A percentile compares a stretch with the other conserved stretches of the same genome.
Conservation (phyloP, 2,329 filamentous ascomycete species). For the Aspergillus proliferans region DNA sequence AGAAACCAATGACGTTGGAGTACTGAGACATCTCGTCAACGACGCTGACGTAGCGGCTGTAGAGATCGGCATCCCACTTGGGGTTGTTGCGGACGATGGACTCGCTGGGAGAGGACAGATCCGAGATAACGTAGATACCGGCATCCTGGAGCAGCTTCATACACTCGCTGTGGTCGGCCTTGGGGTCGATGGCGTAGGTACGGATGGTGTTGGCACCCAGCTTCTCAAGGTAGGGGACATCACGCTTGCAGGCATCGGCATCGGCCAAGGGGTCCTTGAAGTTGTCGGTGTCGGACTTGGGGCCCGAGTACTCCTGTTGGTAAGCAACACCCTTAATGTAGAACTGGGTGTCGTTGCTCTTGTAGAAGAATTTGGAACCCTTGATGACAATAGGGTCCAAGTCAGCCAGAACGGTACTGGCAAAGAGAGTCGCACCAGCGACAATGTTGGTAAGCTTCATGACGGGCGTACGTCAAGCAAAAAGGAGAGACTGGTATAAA, state of each 20-base stretch:
- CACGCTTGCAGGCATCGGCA: slow-evolving; percentile 63
- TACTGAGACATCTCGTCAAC: slow-evolving; percentile 74
- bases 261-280: slow-evolving; percentile 81
- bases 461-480: slow-evolving; percentile 16
- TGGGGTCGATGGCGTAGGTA: slow-evolving; percentile 84
- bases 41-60: slow-evolving; percentile 71
- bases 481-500: neutral
- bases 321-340: slow-evolving; percentile 48
- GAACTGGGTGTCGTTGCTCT: slow-evolving; percentile 68
- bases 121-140: slow-evolving; percentile 90
- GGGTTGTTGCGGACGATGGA: slow-evolving; percentile 82
- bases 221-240: slow-evolving; percentile 71
- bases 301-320: slow-evolving; percentile 64
- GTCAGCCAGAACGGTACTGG: slow-evolving; percentile 44
- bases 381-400: slow-evolving; percentile 57
- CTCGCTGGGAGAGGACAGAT: slow-evolving; percentile 69
- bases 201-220: slow-evolving; percentile 85
- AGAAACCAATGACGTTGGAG: slow-evolving; percentile 89
- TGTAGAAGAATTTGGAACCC: slow-evolving; percentile 81
- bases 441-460: slow-evolving; percentile 48
- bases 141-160: slow-evolving; percentile 74
- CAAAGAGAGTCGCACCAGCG: slow-evolving; percentile 46
- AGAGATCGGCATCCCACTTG: slow-evolving; percentile 70
- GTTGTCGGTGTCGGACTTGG: slow-evolving; percentile 44
- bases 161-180: slow-evolving; percentile 67